Base-by-base conservation (phyloP, 176 grass and related monocot species). In the Rhipidocladum racemiflorum region DNA sequence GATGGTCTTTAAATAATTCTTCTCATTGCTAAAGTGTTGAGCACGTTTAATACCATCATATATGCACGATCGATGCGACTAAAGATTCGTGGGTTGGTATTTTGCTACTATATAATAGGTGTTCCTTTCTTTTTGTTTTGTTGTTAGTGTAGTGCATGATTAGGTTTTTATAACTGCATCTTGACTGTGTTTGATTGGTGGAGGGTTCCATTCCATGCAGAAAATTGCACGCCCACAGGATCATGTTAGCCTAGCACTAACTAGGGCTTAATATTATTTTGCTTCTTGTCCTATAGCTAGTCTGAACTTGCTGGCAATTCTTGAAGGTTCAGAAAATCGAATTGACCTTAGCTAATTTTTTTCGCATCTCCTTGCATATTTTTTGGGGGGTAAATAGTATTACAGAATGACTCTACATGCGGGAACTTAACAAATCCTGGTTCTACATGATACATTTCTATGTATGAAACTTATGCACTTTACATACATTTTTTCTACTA, bases 1-100 rank as follows among this genome's bases (percentile, higher is more conserved):
- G 9, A 40, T 74, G 88, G 84, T 90, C 88, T 87, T 90, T 87
- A 74, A 74, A 86, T 87, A 87, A 83, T 79, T 83, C 11, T 62
- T 5, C 32, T 61, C 32, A 43, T 72, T 66, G 53, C 11, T 40
- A 67, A 83, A 79, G 88, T 78, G 73, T 68, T n/a, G 6, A 64
- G 74, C 84, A 90, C 60, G 72, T 83, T 39, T 74, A 83, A 72
- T 85, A 55, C 36, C 12, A 12, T 72, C 59, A 63, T 48, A 56
- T 34, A 82, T 13, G 21, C 77, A 89, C 36, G 55, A 89, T 89
- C 3, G 74, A 75, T 78, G 40, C 11, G n/a, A 32, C 73, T 76
- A 65, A 30, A 90, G 60, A 90, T 90, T 86, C 74, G 1, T 0
- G 2, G 30, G 63, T 70, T 55, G 36, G 61, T 76, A 81, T 83